These are phyloP conservation scores for Alternaria gansuensis DNA, from an alignment of 2,329 filamentous ascomycete genomes.

Conservation along the genomic window DNA sequence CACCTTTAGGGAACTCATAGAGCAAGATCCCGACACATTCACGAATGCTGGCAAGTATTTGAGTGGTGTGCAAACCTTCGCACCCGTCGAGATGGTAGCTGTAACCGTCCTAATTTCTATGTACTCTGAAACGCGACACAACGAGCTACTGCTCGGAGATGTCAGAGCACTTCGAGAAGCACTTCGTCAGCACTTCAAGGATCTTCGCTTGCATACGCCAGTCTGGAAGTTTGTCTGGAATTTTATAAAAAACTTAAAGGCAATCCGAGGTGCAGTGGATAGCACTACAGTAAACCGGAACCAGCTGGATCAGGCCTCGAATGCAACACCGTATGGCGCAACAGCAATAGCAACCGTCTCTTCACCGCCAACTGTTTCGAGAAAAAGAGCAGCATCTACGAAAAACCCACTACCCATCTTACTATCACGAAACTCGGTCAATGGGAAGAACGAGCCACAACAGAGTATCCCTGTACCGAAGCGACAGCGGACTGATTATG, in stretches of 20 bases:
- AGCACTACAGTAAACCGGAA: slow-evolving; percentile 30
- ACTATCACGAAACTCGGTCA: slow-evolving; percentile 5
- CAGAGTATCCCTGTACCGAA: slow-evolving; percentile 20
- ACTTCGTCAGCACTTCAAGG: slow-evolving; percentile 41
- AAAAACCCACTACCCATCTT: background rate
- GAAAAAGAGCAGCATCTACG: background rate
- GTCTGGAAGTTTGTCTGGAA: slow-evolving; percentile 48
- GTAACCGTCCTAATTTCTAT: slow-evolving; percentile 47
- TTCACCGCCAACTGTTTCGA: background rate
- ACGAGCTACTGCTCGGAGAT: slow-evolving; percentile 42
- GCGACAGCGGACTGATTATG: slow-evolving; percentile 27
- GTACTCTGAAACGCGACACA: slow-evolving; percentile 40
- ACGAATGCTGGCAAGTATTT: slow-evolving; percentile 40
- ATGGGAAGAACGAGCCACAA: slow-evolving; percentile 3
- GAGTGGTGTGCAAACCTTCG: slow-evolving; percentile 44
- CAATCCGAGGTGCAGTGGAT: slow-evolving; percentile 37
- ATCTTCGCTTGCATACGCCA: slow-evolving; percentile 39
- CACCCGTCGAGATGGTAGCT: slow-evolving; percentile 51
- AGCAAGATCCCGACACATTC: slow-evolving; percentile 41
- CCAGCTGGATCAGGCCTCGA: background rate
- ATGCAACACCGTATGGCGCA: background rate
- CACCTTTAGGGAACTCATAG: slow-evolving; percentile 40
- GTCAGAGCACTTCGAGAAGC: slow-evolving; percentile 38
- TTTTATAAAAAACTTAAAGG: slow-evolving; percentile 42
- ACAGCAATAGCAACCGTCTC: background rate